Evolutionary conservation across 495 filamentous ascomycete genomes (phyloP).

Genomic region (Aspergillus wentii): DNA sequence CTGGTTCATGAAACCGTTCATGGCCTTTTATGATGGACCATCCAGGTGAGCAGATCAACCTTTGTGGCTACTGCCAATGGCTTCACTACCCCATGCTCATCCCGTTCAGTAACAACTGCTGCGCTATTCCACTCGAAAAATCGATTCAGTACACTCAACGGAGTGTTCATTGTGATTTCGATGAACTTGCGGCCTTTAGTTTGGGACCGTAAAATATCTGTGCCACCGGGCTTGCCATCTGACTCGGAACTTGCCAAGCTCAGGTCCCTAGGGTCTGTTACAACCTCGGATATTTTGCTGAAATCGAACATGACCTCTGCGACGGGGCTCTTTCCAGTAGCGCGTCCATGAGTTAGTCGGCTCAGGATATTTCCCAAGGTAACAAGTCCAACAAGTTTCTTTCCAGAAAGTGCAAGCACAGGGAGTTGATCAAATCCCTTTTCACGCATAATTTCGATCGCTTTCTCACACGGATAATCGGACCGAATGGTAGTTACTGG

Average conservation of each 20-base stretch:
- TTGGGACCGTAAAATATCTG: constrained; percentile 9
- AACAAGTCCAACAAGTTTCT: constrained; percentile 79
- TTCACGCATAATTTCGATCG: constrained; percentile 95
- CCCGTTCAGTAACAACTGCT: constrained; percentile 80
- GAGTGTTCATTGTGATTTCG: constrained; percentile 89
- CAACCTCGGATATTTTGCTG: constrained; percentile 72
- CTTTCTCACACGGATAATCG: constrained; percentile 65
- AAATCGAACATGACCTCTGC: constrained; percentile 97
- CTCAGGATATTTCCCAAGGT: constrained; percentile 93
- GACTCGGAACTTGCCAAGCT: constrained; percentile 18
- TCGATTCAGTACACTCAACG: constrained; percentile 71
- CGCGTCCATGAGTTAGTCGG: constrained; percentile 77
- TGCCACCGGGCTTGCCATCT: constrained; percentile 7
- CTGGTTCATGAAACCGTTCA: constrained; percentile 10
- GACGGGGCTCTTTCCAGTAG: constrained; percentile 64
- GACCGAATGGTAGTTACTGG: constrained; percentile 80
- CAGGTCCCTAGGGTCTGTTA: constrained; percentile 74
- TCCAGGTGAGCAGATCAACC: constrained; percentile 89
- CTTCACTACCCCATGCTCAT: constrained; percentile 56
- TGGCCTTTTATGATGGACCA: constrained; percentile 67
- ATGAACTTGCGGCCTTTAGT: constrained; percentile 67
- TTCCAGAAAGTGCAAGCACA: constrained; percentile 64
- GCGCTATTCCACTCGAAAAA: constrained; percentile 99
- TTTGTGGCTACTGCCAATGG: constrained; percentile 92
- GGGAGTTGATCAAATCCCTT: constrained; percentile 96